Evolutionary conservation across 192 early-diverging fungal species (phyloP).

Genomic region (Mortierella claussenii): DNA sequence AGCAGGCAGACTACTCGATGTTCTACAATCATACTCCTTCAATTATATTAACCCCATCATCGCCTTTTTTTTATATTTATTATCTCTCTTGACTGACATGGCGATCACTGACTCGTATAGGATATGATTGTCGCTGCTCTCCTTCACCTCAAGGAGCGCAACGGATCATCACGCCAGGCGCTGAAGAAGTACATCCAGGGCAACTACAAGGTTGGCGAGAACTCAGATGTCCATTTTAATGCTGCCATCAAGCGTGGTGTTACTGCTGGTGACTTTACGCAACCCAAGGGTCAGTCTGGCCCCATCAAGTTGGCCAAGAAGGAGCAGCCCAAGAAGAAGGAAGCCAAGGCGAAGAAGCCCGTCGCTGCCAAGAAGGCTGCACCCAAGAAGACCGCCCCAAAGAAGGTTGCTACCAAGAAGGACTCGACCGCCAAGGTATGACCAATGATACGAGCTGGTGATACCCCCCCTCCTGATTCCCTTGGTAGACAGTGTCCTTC

Average conservation of each 20-base stretch:
- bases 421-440: conserved; percentile 36
- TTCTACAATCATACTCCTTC: no score
- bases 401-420: conserved; percentile 46
- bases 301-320: conserved; percentile 73
- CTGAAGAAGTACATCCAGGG: conserved; percentile 84
- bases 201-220: conserved; percentile 75
- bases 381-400: conserved; percentile 20
- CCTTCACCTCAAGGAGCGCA: conserved; percentile 72
- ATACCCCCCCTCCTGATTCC: neutral
- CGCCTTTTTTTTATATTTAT: conserved; percentile 13
- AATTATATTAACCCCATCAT: no score
- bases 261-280: conserved; percentile 65
- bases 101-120: conserved; percentile 9
- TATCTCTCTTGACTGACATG: no score
- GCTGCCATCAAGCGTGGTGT: conserved; percentile 75
- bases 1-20: neutral
- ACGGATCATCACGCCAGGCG: conserved; percentile 75
- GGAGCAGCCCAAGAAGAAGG: conserved; percentile 57
- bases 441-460: neutral
- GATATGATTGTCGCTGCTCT: conserved; percentile 62
- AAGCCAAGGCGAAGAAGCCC: conserved; percentile 51
- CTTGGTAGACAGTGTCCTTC: no score
- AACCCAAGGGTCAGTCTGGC: conserved; percentile 74
- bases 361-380: conserved; percentile 42
- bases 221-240: conserved; percentile 66